Base-by-base conservation (phyloP, 148 eudicot genomes). In the Salicornia ramosissima region DNA sequence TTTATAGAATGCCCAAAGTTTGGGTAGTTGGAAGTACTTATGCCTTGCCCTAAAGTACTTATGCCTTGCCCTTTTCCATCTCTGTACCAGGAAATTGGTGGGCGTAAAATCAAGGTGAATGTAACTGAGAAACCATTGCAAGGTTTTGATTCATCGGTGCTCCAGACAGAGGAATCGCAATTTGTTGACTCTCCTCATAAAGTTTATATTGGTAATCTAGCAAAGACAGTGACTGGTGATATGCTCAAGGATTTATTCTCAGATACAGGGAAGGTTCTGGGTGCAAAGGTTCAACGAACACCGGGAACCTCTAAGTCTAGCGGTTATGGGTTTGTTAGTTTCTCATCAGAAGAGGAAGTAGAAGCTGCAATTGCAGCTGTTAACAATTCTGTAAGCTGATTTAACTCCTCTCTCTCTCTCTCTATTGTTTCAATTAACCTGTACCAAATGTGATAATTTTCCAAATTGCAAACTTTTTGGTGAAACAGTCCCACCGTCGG, bases 291-390 rank as follows among this genome's bases (percentile, higher is more conserved):
- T 64, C 84, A 88, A 34, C 85, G 95, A 70, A 84, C 85, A 47
- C 98, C 95, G 2, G 98, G 96, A 63, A 90, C 96, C 60, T 88
- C 96, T 22, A 90, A 93, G 80, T 86, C 98, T 26, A 85, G 80
- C 67, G 90, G 95, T 43, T 93, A 70, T 74, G 98, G 98, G 25
- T 93, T 93, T 68, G 98, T 93, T 71, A 34, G 92, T 29, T 88
- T 93, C 83, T 85, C 95, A 61, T 90, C 98, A 8, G 95, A 90
- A n/a, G 96, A 88, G 63, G 98, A 86, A 52, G 95, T 82, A 14
- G 92, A 93, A 57, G 86, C 87, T 76, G 96, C 87, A 60, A 85
- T 93, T 65, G 73, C 87, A 52, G 84, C 92, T 67, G 72, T 88
- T 59, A 90, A 93, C 71, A 86, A 93, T 70, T 78, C 88, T 64